A percentile compares a stretch with the other conserved stretches of the same genome.
Conservation (phyloP, 352 stramenopile genomes). For the Globisporangium lucens region DNA sequence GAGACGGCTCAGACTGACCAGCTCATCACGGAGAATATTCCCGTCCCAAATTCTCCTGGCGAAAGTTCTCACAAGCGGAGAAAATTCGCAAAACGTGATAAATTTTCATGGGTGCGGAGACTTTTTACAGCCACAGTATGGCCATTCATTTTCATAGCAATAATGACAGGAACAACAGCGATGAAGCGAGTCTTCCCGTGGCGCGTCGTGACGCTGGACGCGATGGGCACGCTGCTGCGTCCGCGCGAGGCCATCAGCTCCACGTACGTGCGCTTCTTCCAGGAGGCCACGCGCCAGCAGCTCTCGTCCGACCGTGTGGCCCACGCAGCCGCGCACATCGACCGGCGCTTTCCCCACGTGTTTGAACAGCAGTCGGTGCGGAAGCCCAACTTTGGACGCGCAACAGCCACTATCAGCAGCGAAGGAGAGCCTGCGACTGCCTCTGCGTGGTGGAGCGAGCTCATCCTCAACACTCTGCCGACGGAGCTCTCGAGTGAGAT, state of each 20-base stretch:
- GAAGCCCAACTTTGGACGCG: constrained; percentile 51
- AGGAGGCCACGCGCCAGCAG: constrained; percentile 21
- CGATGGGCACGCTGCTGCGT: constrained; percentile 66
- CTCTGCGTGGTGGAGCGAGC: constrained; percentile 50
- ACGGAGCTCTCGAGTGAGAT: constrained; percentile 19
- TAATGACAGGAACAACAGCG: background rate
- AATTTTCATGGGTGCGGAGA: no score
- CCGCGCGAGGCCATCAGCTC: constrained; percentile 37
- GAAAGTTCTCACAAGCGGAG: no score
- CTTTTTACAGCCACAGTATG: no score
- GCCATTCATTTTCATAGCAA: no score
- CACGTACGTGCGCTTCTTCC: constrained; percentile 54
- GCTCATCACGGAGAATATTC: no score
- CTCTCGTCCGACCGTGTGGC: constrained; percentile 25
- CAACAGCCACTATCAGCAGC: background rate
- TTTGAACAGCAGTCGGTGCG: constrained; percentile 29
- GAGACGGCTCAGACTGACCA: no score
- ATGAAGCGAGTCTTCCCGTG: constrained; percentile 13
- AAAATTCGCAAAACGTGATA: no score
- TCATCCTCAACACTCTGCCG: constrained; percentile 50
- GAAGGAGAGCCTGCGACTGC: constrained; percentile 19
- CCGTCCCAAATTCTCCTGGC: no score
- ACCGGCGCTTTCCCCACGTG: constrained; percentile 32
- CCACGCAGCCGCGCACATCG: constrained; percentile 23
- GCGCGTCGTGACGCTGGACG: constrained; percentile 62